Percentiles rank a stretch among this genome's conserved stretches.
These are phyloP conservation scores for Komagataella kurtzmanii DNA, from an alignment of 805 yeast genomes.

Conservation along the genomic window DNA sequence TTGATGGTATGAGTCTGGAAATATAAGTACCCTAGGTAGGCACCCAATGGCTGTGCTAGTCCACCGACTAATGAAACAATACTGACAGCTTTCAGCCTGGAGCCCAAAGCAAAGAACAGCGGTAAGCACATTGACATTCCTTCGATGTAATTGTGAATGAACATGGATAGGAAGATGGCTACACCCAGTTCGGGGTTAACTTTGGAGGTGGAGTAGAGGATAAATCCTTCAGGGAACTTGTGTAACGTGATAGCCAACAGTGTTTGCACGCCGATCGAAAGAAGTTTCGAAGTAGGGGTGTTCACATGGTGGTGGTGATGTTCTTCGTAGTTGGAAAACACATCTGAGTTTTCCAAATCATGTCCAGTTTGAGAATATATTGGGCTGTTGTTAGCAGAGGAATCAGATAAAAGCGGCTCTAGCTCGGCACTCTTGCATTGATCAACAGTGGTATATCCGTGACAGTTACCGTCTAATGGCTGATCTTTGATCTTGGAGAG, in stretches of 20 bases:
- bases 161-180: constrained; percentile 70
- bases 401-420: not conserved
- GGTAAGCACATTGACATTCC: constrained; percentile 94
- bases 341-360: constrained; percentile 17
- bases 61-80: constrained; percentile 68
- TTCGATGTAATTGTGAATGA: constrained; percentile 85
- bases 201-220: constrained; percentile 65
- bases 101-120: constrained; percentile 60
- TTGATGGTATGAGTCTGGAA: constrained; percentile 20
- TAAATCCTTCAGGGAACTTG: constrained; percentile 91
- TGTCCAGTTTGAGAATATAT: constrained; percentile 13
- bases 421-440: constrained; percentile 2
- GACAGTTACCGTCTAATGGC: constrained; percentile 10
- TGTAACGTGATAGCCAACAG: constrained; percentile 78
- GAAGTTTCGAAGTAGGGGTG: constrained; percentile 63
- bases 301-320: constrained; percentile 68
- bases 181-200: constrained; percentile 62
- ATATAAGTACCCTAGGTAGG: constrained; percentile 49
- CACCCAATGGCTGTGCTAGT: constrained; percentile 83
- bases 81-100: constrained; percentile 45
- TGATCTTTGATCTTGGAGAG: not conserved
- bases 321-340: constrained; percentile 8
- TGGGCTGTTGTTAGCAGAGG: constrained; percentile 1
- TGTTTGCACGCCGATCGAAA: constrained; percentile 85
- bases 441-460: constrained; percentile 12